phyloP scores from a whole-genome alignment of 2,329 filamentous ascomycete species.

The Aaosphaeria pasadenensis region DNA sequence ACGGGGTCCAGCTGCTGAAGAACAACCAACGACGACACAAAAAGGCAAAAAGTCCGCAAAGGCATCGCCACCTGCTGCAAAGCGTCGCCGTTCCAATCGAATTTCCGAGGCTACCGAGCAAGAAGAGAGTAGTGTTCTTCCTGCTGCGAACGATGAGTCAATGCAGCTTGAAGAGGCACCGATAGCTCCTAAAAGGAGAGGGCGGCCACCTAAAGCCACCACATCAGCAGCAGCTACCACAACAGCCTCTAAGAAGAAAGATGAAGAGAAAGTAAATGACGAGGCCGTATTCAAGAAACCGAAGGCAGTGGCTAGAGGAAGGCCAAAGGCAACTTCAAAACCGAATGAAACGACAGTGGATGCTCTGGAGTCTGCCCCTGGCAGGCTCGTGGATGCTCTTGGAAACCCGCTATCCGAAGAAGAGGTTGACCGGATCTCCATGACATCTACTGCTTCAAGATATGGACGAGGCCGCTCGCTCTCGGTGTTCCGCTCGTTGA shows the following conservation, averaged over 20 bases:
- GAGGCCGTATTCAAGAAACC: constrained; percentile 22
- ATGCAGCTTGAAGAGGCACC: constrained; percentile 15
- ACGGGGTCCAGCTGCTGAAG: constrained; percentile 3
- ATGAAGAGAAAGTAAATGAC: constrained; percentile 12
- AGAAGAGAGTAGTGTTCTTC: constrained; percentile 18
- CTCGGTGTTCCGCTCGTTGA: constrained; percentile 32
- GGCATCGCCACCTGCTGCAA: constrained; percentile 6
- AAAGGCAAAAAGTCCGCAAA: not conserved
- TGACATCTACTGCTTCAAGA: constrained; percentile 26
- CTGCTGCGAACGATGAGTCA: constrained; percentile 8
- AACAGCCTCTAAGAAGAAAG: constrained; percentile 24
- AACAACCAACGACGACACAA: not conserved
- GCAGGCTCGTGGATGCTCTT: constrained; percentile 27
- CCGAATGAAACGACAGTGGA: constrained; percentile 21
- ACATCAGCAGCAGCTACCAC: constrained; percentile 3
- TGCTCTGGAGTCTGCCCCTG: constrained; percentile 8
- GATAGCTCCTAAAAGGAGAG: not conserved
- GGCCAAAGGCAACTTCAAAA: constrained; percentile 19
- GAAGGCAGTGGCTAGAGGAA: constrained; percentile 17
- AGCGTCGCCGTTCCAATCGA: constrained; percentile 20
- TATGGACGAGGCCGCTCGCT: constrained; percentile 29
- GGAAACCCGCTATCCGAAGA: constrained; percentile 31
- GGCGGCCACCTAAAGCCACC: constrained; percentile 2
- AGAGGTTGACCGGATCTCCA: constrained; percentile 32
- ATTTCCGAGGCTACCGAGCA: constrained; percentile 27